A percentile compares a stretch with the other conserved stretches of the same genome.
These are phyloP conservation scores for Haematococcus sp. DNA, from an alignment of 139 green algal genomes.

Conservation along the genomic window DNA sequence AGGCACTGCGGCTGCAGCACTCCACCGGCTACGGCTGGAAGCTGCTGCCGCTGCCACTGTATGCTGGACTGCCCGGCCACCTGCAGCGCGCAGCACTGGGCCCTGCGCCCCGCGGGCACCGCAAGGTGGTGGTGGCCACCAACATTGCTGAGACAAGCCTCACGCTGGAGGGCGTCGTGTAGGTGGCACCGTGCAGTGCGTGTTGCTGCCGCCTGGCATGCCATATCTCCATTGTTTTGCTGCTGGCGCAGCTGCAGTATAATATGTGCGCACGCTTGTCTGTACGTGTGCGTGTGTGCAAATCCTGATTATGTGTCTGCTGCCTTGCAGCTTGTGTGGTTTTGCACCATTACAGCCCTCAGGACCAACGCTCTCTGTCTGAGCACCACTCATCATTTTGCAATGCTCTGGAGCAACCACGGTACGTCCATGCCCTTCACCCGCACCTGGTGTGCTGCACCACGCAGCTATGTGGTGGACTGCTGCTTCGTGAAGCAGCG, in stretches of 20 bases:
- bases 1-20: slow-evolving; percentile 37
- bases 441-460: no score
- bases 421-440: no score
- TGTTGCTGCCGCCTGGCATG: background rate
- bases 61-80: slow-evolving; percentile 66
- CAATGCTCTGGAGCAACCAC: no score
- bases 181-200: background rate
- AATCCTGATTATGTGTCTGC: no score
- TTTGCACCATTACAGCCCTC: no score
- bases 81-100: slow-evolving; percentile 69
- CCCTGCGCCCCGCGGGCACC: slow-evolving; percentile 55
- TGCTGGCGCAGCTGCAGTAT: background rate
- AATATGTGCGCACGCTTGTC: background rate
- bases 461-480: slow-evolving; percentile 77
- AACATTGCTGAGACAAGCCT: slow-evolving; percentile 87
- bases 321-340: no score
- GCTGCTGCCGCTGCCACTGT: slow-evolving; percentile 67
- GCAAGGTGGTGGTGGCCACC: slow-evolving; percentile 86
- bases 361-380: no score
- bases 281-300: no score
- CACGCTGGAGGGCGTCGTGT: slow-evolving; percentile 73
- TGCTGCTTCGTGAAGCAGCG: slow-evolving; percentile 81
- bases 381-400: no score
- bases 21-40: slow-evolving; percentile 34
- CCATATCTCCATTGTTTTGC: background rate